Conservation (phyloP, 2,329 filamentous ascomycete genomes). For the Colletotrichum sojae region DNA sequence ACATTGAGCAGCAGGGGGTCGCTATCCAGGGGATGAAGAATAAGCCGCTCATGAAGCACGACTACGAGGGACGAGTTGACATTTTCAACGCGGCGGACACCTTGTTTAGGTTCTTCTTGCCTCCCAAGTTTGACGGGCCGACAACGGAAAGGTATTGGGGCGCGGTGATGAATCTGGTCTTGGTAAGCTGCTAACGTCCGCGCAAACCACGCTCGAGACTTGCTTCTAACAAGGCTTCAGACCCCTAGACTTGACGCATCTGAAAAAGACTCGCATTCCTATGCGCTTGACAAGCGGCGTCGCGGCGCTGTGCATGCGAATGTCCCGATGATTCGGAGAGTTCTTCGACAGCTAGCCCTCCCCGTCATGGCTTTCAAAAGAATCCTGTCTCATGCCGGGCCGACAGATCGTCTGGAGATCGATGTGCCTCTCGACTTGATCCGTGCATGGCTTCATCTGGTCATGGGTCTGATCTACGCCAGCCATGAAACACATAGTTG, state of each 20-base stretch:
- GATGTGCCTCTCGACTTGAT: conserved; percentile 54
- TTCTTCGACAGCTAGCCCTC: conserved; percentile 29
- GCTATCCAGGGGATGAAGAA: conserved; percentile 10
- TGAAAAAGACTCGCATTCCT: conserved; percentile 2
- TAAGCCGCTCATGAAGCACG: conserved; percentile 42
- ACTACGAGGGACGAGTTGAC: conserved; percentile 53
- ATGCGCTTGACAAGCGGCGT: conserved; percentile 12
- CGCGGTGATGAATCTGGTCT: conserved; percentile 50
- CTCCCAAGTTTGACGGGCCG: conserved; percentile 51
- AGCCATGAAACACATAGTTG: conserved; percentile 44
- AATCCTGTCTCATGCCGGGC: conserved; percentile 42
- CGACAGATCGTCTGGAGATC: conserved; percentile 41
- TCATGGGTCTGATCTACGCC: conserved; percentile 54
- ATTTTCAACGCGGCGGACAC: conserved; percentile 58
- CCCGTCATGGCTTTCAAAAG: conserved; percentile 44
- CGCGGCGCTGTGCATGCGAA: conserved; percentile 29
- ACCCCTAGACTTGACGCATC: not conserved
- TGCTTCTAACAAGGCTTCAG: not conserved
- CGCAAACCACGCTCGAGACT: no score
- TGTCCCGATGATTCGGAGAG: conserved; percentile 32
- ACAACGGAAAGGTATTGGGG: conserved; percentile 62
- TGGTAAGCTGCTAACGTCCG: conserved; percentile 43
- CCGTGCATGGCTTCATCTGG: conserved; percentile 58
- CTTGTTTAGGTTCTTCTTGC: conserved; percentile 60
- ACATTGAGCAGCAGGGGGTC: conserved; percentile 34